phyloP scores from a whole-genome alignment of 2,329 filamentous ascomycete genomes.

The Trichoderma brevicompactum region DNA sequence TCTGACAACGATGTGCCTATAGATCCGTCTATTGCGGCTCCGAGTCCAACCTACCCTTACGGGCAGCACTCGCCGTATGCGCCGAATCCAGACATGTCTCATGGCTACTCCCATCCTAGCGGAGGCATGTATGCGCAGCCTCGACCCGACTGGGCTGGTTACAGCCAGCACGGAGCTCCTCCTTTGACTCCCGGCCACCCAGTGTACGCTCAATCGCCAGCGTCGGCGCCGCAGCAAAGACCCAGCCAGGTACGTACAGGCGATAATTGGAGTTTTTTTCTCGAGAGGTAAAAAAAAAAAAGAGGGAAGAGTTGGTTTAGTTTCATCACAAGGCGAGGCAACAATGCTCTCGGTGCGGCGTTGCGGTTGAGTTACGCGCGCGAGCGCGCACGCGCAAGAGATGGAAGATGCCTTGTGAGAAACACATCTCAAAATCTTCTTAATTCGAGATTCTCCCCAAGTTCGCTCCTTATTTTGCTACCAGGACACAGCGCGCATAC shows the following conservation, averaged over 20 bases:
- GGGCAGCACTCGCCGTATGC: constrained; percentile 86
- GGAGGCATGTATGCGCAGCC: constrained; percentile 68
- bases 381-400: not conserved
- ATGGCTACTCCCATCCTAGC: constrained; percentile 69
- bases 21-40: constrained; percentile 96
- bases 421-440: not conserved
- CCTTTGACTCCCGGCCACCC: constrained; percentile 57
- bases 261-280: not conserved
- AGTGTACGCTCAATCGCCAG: constrained; percentile 60
- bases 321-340: not conserved
- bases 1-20: constrained; percentile 98
- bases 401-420: not conserved
- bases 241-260: constrained; percentile 62
- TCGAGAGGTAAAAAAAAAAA: not conserved
- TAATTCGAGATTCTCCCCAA: not conserved
- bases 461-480: not conserved
- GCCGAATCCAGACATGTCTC: constrained; percentile 82
- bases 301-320: not conserved
- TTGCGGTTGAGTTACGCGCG: not conserved
- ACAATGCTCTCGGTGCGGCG: not conserved
- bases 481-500: not conserved
- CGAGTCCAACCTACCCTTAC: constrained; percentile 88
- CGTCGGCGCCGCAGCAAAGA: constrained; percentile 58
- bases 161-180: constrained; percentile 58
- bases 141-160: constrained; percentile 75